These are phyloP conservation scores for Coelastrella sp. DNA, from an alignment of 139 green algal species.

Conservation along the genomic window DNA sequence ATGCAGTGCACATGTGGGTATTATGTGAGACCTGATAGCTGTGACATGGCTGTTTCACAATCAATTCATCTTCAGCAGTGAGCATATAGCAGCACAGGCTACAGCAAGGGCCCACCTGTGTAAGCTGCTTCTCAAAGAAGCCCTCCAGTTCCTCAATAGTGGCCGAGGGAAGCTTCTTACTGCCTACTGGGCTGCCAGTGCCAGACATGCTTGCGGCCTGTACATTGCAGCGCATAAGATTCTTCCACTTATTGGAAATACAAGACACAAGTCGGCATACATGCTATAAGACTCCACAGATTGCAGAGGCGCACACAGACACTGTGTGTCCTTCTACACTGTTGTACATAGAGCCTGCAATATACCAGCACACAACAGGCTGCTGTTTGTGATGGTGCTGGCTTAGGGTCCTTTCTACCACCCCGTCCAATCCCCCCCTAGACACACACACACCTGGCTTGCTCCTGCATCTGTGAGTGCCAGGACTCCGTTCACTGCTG, in stretches of 20 bases:
- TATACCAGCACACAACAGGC: too few species aligned
- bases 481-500: slow-evolving; percentile 31
- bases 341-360: too few species aligned
- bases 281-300: too few species aligned
- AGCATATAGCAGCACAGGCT: too few species aligned
- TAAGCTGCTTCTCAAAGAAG: slow-evolving; percentile 33
- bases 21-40: too few species aligned
- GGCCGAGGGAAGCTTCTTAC: neutral
- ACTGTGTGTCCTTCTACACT: neutral
- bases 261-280: too few species aligned
- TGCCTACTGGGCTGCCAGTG: slow-evolving; percentile 19
- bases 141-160: slow-evolving; percentile 44
- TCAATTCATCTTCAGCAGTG: neutral
- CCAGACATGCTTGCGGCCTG: slow-evolving; percentile 29
- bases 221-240: too few species aligned
- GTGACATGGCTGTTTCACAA: neutral
- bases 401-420: too few species aligned
- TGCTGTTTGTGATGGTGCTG: too few species aligned
- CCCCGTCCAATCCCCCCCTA: too few species aligned
- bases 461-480: slow-evolving; percentile 38
- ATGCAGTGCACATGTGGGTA: too few species aligned
- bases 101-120: neutral
- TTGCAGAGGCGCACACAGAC: neutral
- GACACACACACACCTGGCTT: slow-evolving; percentile 11
- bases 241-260: too few species aligned